Evolutionary conservation across 805 yeast genomes (phyloP).

Genomic region (Schizosaccharomyces cryophilus): DNA sequence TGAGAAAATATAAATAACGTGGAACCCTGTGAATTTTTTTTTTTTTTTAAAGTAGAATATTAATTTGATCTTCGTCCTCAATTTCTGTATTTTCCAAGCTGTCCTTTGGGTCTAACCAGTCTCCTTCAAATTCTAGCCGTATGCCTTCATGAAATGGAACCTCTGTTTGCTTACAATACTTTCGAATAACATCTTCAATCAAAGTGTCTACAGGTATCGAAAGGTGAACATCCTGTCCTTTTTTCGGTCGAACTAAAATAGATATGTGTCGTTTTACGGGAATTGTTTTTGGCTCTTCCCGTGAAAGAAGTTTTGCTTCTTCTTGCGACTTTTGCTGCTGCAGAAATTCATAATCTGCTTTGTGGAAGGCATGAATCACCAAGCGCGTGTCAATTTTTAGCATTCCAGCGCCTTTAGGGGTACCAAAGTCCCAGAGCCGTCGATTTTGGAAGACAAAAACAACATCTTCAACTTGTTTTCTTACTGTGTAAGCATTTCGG

Average conservation of each 20-base stretch:
- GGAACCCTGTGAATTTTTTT: background rate
- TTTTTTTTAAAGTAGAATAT: background rate
- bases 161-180: background rate
- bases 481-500: background rate
- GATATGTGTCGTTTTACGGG: background rate
- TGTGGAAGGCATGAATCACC: background rate
- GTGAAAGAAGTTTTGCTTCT: background rate
- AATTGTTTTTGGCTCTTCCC: too few species aligned
- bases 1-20: background rate
- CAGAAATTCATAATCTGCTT: background rate
- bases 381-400: background rate
- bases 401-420: conserved; percentile 1
- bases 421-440: background rate
- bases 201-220: background rate
- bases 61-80: background rate
- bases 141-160: background rate
- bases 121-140: conserved; percentile 1
- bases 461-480: background rate
- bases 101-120: background rate
- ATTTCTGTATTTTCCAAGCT: background rate
- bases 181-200: background rate
- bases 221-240: background rate
- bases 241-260: background rate
- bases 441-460: background rate
- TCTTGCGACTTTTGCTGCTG: background rate